Percentiles rank a stretch among this genome's conserved stretches.
phyloP scores from a whole-genome alignment of 2,329 filamentous ascomycete genomes.

The Atkinsonella texensis region DNA sequence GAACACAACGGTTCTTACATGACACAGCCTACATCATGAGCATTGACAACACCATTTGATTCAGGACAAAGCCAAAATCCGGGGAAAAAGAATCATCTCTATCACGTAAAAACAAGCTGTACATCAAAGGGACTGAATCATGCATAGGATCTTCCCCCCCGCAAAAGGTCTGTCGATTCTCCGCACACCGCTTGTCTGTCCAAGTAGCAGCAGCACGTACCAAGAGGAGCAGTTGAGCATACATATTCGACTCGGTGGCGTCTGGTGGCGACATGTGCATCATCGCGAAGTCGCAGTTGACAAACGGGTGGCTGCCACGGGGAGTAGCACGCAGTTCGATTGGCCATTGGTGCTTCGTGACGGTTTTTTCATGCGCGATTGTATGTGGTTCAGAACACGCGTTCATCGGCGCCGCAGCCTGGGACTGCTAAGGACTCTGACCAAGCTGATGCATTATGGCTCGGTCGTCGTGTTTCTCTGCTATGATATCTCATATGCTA shows the following conservation, averaged over 20 bases:
- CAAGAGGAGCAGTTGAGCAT: background rate
- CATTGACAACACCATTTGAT: no score
- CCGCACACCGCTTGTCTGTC: constrained; percentile 2
- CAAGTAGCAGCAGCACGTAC: background rate
- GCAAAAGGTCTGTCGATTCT: background rate
- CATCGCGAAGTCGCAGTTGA: background rate
- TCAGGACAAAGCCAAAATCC: no score
- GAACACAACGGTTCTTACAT: background rate
- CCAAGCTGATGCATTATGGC: background rate
- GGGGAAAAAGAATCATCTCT: background rate
- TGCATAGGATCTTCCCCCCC: background rate
- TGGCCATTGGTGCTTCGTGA: background rate
- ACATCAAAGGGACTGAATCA: background rate
- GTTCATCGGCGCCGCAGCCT: background rate
- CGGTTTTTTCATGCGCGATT: background rate
- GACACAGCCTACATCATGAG: background rate
- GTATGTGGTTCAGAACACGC: background rate
- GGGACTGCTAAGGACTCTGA: background rate
- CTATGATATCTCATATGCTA: background rate
- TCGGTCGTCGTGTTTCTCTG: background rate
- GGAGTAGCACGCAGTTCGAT: background rate
- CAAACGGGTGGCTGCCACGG: background rate
- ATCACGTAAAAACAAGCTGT: background rate
- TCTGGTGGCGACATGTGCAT: constrained; percentile 1
- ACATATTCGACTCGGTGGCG: background rate